Conservation (phyloP, 2,329 filamentous ascomycete genomes). For the Nannizziopsis arthrosporioides region DNA sequence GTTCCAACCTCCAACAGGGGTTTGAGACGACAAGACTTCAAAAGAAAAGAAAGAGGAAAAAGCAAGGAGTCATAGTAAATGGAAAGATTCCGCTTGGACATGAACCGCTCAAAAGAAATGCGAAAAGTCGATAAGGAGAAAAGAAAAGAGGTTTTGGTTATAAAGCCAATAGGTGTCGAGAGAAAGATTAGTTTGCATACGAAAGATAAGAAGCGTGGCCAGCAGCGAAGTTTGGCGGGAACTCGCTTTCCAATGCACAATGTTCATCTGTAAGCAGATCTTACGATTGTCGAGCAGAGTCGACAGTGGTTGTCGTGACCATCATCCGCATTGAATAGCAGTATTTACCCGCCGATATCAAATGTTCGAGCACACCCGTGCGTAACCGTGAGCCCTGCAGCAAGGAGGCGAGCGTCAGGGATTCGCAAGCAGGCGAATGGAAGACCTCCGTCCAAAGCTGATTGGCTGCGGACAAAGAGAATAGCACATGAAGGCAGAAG, state of each 20-base stretch:
- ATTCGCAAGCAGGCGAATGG: conserved; percentile 1
- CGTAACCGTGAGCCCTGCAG: conserved; percentile 3
- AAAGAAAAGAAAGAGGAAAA: not conserved
- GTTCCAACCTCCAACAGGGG: not conserved
- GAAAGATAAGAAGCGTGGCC: not conserved
- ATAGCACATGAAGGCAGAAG: not conserved
- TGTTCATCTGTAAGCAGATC: too few species aligned
- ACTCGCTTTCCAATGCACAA: too few species aligned
- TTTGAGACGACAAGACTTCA: not conserved
- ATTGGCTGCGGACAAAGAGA: conserved; percentile 2
- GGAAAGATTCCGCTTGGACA: conserved; percentile 6
- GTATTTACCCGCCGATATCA: conserved; percentile 4
- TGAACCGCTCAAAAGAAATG: not conserved
- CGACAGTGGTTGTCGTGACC: too few species aligned
- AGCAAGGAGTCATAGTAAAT: not conserved
- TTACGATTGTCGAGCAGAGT: too few species aligned
- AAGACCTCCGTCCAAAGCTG: conserved; percentile 2
- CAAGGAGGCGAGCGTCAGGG: not conserved
- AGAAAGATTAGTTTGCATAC: conserved; percentile 1
- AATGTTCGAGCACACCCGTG: conserved; percentile 1
- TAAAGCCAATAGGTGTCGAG: not conserved
- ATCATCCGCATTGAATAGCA: not conserved
- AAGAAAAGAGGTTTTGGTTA: not conserved
- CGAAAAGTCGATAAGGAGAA: not conserved
- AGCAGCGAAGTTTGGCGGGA: too few species aligned